Conservation (phyloP, 2,329 filamentous ascomycete genomes). For the Clathrospora elynae region DNA sequence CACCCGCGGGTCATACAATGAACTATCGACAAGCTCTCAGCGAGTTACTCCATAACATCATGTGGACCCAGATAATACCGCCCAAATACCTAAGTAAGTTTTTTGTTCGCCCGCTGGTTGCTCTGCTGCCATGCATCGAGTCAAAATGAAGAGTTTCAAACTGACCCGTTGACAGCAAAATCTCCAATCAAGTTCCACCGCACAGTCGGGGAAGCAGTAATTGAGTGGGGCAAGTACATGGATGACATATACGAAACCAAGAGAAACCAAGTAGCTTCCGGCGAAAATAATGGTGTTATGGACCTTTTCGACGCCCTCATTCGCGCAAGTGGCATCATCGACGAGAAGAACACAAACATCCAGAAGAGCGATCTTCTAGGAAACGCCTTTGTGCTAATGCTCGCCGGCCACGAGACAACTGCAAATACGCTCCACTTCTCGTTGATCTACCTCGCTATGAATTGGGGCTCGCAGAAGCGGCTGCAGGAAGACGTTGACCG, state of each 20-base stretch:
- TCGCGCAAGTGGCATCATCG: constrained; percentile 40
- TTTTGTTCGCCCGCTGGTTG: not conserved
- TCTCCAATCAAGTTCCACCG: constrained; percentile 56
- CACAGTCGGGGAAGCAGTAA: constrained; percentile 59
- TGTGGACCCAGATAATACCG: constrained; percentile 66
- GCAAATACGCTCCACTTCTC: constrained; percentile 76
- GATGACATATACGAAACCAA: constrained; percentile 70
- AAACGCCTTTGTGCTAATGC: constrained; percentile 67
- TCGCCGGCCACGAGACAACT: constrained; percentile 82
- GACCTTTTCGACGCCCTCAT: constrained; percentile 61
- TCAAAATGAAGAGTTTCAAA: too few species aligned
- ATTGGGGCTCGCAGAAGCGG: constrained; percentile 65
- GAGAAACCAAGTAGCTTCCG: constrained; percentile 50
- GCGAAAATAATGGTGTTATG: constrained; percentile 52
- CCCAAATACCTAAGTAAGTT: constrained; percentile 60
- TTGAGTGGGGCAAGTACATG: constrained; percentile 72
- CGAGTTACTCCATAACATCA: constrained; percentile 65
- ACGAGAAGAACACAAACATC: constrained; percentile 39
- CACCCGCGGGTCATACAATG: constrained; percentile 55
- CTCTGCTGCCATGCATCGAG: too few species aligned
- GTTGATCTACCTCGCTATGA: constrained; percentile 69
- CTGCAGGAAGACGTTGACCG: constrained; percentile 72
- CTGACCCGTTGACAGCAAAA: constrained; percentile 24
- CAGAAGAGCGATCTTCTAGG: constrained; percentile 66
- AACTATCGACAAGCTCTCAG: constrained; percentile 69